Evolutionary conservation across 352 stramenopile genomes (phyloP).

Genomic region (Paralagenidium karlingii): DNA sequence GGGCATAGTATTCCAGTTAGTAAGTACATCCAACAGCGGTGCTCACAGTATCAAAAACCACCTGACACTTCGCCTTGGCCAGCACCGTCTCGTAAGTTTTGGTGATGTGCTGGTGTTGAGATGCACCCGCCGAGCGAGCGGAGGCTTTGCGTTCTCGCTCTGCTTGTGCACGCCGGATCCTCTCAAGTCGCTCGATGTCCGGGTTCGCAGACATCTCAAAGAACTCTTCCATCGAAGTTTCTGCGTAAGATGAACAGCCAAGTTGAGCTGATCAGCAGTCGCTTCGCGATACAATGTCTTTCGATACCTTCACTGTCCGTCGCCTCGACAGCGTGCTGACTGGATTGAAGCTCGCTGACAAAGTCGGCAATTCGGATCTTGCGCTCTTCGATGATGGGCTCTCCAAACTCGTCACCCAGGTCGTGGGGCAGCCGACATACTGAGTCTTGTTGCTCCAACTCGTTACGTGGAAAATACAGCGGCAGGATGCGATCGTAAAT

Average conservation of each 20-base stretch:
- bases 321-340: constrained; percentile 3
- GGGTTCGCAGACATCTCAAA: constrained; percentile 42
- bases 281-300: no score
- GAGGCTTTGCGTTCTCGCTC: constrained; percentile 18
- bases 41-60: neutral
- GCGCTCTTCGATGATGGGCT: constrained; percentile 68
- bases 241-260: constrained; percentile 7
- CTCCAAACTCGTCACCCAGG: constrained; percentile 54
- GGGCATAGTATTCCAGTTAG: constrained; percentile 3
- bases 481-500: constrained; percentile 49
- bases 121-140: no score
- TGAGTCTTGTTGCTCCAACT: constrained; percentile 18
- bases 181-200: constrained; percentile 33
- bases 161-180: constrained; percentile 19
- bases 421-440: constrained; percentile 16
- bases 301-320: constrained; percentile 8
- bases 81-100: constrained; percentile 28
- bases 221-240: constrained; percentile 36
- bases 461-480: constrained; percentile 57
- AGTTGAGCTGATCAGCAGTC: no score
- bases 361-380: constrained; percentile 56
- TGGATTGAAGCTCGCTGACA: constrained; percentile 1
- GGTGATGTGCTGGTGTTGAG: constrained; percentile 3
- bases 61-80: constrained; percentile 23
- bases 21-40: neutral